These are phyloP conservation scores for Mortierella sp. DNA, from an alignment of 371 early-diverging fungal genomes.

Conservation along the genomic window DNA sequence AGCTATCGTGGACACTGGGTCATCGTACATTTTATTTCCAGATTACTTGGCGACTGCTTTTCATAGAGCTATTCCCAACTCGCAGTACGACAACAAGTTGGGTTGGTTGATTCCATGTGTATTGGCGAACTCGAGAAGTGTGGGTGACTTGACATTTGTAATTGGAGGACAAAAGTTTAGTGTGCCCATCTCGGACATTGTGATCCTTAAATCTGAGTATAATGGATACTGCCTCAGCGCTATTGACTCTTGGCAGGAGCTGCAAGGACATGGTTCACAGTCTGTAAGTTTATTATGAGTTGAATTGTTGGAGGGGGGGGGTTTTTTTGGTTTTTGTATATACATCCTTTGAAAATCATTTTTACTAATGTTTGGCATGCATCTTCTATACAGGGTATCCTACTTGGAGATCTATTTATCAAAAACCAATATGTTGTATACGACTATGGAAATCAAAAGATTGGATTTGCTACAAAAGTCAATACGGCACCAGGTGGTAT, in stretches of 20 bases:
- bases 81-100: slow-evolving; percentile 33
- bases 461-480: slow-evolving; percentile 50
- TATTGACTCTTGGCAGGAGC: slow-evolving; percentile 47
- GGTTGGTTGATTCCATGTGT: slow-evolving; percentile 53
- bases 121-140: slow-evolving; percentile 33
- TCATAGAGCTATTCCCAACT: slow-evolving; percentile 48
- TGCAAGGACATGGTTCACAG: neutral
- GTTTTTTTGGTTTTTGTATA: no score
- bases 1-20: slow-evolving; percentile 54
- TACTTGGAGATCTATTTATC: slow-evolving; percentile 52
- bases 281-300: no score
- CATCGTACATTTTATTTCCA: slow-evolving; percentile 52
- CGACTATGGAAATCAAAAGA: slow-evolving; percentile 29
- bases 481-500: slow-evolving; percentile 27
- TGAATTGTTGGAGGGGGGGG: no score
- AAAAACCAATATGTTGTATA: slow-evolving; percentile 54
- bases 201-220: slow-evolving; percentile 40
- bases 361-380: neutral
- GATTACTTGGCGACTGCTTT: slow-evolving; percentile 44
- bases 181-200: slow-evolving; percentile 52
- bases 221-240: slow-evolving; percentile 44
- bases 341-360: no score
- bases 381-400: slow-evolving; percentile 18
- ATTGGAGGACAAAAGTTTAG: slow-evolving; percentile 28
- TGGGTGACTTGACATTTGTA: slow-evolving; percentile 44